phyloP scores from a whole-genome alignment of 169 alveolate species.

The Blepharisma undulans region DNA sequence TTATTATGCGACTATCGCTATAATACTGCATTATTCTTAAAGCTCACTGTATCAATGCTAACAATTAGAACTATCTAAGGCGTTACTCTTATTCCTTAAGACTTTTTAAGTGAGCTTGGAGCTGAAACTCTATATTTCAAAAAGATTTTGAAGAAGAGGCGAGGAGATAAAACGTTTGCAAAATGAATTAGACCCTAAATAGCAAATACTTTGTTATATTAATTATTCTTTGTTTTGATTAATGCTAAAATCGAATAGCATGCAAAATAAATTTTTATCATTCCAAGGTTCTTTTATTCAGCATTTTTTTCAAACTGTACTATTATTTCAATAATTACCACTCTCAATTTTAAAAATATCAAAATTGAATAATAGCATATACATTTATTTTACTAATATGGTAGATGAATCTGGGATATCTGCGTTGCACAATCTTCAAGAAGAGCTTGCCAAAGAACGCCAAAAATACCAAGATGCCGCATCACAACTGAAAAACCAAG shows the following conservation, averaged over 20 bases:
- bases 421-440: neutral
- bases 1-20: no score
- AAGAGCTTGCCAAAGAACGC: slow-evolving; percentile 30
- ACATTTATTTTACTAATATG: neutral
- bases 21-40: no score
- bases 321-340: no score
- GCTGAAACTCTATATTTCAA: neutral
- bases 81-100: no score
- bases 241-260: no score
- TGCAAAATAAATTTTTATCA: no score
- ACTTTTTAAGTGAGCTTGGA: no score
- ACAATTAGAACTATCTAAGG: no score
- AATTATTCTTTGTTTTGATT: no score
- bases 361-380: neutral
- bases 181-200: neutral
- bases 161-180: neutral
- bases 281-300: no score
- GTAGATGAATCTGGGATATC: neutral
- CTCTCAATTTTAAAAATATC: neutral
- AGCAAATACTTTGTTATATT: neutral
- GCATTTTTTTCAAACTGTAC: no score
- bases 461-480: neutral
- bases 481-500: slow-evolving; percentile 6
- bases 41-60: no score
- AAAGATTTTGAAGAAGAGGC: neutral